Base-by-base conservation (phyloP, 2,329 filamentous ascomycete genomes). In the Trichoderma brevicompactum region DNA sequence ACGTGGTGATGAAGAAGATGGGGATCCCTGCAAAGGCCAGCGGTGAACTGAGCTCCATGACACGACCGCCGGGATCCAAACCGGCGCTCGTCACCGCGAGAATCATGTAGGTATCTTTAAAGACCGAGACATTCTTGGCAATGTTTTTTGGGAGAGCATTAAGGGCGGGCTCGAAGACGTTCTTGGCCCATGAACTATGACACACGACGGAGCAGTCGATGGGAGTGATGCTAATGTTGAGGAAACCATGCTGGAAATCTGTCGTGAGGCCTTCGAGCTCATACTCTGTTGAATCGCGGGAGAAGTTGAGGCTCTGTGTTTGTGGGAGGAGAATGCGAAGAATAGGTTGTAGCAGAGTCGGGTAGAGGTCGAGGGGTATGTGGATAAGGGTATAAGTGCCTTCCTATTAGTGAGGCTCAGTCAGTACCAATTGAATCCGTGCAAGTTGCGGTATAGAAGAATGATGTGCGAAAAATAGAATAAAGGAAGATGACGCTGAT, bases 1-100 rank as follows among this genome's bases (percentile, higher is more conserved):
- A 99, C 38, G 93, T 97, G 3, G 94, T 97, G 76, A 97, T 96
- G 84, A 98, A 98, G 82, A 98, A 97, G 74, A 99, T 96, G 61
- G 94, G 92, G 60, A 98, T 95, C 71, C 92, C 92, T 56, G 94
- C 94, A 75, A 97, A 84, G 34, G 95, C 94, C 38, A 98, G 83
- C 5, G 94, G 95, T 61, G 89, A 94, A 7, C 94, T 97, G 68
- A 99, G 79, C 74, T 98, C 94, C 71, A 97, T 86, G 7, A 99
- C 94, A 64, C 94, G 87, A 71, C 94, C 92, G 7, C 93, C 94
- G 9, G 94, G 94, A 74, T 97, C 94, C 71, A 97, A 88, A 7
- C 94, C 93, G 70, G 94, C 91, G 68, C 92, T 93, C 68, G 92
- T 92, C 67, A 99, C 92, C 68, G 93, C 92, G 76, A 98, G 92